Evolutionary conservation across 257 asterid species (phyloP), one percentile per base, ranked within the genome.

Genomic region (Linderniella brevidens): DNA sequence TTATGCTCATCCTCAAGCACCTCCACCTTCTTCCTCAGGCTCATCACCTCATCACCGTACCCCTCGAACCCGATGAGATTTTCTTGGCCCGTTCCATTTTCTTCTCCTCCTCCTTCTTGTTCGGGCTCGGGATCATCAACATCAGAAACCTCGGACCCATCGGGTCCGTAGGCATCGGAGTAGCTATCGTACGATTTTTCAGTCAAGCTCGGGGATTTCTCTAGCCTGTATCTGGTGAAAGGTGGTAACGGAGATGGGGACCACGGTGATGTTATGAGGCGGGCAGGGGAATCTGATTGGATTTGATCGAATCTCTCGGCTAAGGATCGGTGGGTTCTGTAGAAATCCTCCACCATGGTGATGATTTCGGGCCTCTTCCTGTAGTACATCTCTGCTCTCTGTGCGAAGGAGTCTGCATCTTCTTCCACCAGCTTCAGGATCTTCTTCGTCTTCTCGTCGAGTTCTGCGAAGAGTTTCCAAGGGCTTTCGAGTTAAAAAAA

Each of bases 341-440:
- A 78, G 50, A 83, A 76, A 4, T 80, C 97, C 29, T 76, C 79
- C 0, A 83, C 86, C 93, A 87, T 78, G 72, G 56, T 66, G 2
- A 83, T 62, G 18, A 87, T 92, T 68, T 83, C 82, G 0, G 97
- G 97, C 41, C 95, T 65, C 70, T 78, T 80, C 75, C 57, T 70
- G 75, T 78, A 83, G 65, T 77, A 87, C 95, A 87, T 83, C 46
- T 83, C 97, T 41, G 93, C 93, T 6, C 95, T 80, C 45, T 80
- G 85, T 7, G 93, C 79, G 13, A 83, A 83, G 1, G 97, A 75
- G 63, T 87, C 95, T 9, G 95, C 97, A 9, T 87, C 95, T 54
- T 68, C 86, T 47, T 83, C 95, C 11, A 87, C 64, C 50, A 87
- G 43, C 68, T 73, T 75, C 54, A 83, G 75, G 82, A 87, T 78